These are phyloP conservation scores for Saccharomycodes ludwigii DNA, from an alignment of 805 yeast species.

Conservation along the genomic window DNA sequence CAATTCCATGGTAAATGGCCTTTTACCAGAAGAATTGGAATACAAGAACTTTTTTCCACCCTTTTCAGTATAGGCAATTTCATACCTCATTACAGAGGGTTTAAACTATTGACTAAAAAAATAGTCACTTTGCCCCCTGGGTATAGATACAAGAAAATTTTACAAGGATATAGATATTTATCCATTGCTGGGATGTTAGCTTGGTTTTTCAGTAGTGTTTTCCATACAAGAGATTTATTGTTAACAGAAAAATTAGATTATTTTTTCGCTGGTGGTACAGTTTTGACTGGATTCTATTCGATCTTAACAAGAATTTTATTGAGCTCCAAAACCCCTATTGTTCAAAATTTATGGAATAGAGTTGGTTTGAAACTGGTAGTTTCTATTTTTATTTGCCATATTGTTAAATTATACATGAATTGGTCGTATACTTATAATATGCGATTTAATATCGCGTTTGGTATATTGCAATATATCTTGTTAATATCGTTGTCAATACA, in stretches of 20 bases:
- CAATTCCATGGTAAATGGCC: constrained; percentile 99
- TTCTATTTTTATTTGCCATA: constrained; percentile 47
- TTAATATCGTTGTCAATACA: constrained; percentile 20
- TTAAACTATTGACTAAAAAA: constrained; percentile 19
- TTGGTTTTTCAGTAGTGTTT: constrained; percentile 77
- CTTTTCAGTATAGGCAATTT: constrained; percentile 66
- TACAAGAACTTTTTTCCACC: constrained; percentile 76
- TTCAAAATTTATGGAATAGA: not conserved
- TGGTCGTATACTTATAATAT: constrained; percentile 94
- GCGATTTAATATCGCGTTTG: constrained; percentile 76
- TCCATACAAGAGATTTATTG: constrained; percentile 75
- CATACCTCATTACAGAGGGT: constrained; percentile 48
- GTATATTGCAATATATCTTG: constrained; percentile 55
- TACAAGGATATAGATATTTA: constrained; percentile 23
- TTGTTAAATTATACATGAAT: constrained; percentile 48
- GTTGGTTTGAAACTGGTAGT: constrained; percentile 8
- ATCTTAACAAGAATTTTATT: constrained; percentile 49
- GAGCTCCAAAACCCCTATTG: constrained; percentile 27
- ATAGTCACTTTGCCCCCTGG: constrained; percentile 1
- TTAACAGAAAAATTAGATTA: constrained; percentile 81
- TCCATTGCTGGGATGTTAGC: constrained; percentile 66
- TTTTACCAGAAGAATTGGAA: constrained; percentile 59
- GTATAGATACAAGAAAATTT: constrained; percentile 5
- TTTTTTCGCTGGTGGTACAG: constrained; percentile 86
- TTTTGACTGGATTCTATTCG: constrained; percentile 65